These are phyloP conservation scores for Telopea speciosissima DNA, from an alignment of 177 flowering plant genomes.

Conservation along the genomic window DNA sequence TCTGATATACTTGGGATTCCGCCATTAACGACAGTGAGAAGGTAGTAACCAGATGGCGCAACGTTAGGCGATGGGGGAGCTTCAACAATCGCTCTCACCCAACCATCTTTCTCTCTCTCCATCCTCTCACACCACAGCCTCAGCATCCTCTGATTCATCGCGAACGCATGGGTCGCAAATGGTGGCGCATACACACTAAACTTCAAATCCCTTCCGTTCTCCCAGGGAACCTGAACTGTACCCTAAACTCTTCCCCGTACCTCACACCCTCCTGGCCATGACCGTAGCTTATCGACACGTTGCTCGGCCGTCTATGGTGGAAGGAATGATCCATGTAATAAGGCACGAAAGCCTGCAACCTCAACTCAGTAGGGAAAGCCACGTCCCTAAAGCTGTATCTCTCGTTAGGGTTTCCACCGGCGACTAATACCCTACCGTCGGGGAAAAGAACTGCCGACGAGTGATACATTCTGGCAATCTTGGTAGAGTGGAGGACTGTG, in stretches of 20 bases:
- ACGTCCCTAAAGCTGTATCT: slow-evolving; percentile 34
- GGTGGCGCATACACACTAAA: slow-evolving; percentile 51
- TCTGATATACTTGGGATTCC: slow-evolving; percentile 49
- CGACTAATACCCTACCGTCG: slow-evolving; percentile 54
- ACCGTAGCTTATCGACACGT: slow-evolving; percentile 24
- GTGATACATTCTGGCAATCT: slow-evolving; percentile 51
- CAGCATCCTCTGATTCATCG: slow-evolving; percentile 72
- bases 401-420: slow-evolving; percentile 51
- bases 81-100: slow-evolving; percentile 30
- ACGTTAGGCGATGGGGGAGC: slow-evolving; percentile 52
- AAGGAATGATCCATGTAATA: slow-evolving; percentile 32
- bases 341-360: slow-evolving; percentile 42
- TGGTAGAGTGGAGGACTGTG: slow-evolving; percentile 24
- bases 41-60: slow-evolving; percentile 68
- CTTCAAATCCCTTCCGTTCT: slow-evolving; percentile 22
- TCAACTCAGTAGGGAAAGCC: slow-evolving; percentile 46
- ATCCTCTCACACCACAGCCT: slow-evolving; percentile 29
- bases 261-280: slow-evolving; percentile 1
- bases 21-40: slow-evolving; percentile 49
- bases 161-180: slow-evolving; percentile 48
- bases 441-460: slow-evolving; percentile 51
- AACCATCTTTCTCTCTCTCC: slow-evolving; percentile 27
- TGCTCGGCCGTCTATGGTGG: slow-evolving; percentile 29
- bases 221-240: slow-evolving; percentile 28
- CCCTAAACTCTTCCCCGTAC: slow-evolving; percentile 35